Evolutionary conservation across 805 yeast genomes (phyloP).

Genomic region (Ogataea glucozyma): DNA sequence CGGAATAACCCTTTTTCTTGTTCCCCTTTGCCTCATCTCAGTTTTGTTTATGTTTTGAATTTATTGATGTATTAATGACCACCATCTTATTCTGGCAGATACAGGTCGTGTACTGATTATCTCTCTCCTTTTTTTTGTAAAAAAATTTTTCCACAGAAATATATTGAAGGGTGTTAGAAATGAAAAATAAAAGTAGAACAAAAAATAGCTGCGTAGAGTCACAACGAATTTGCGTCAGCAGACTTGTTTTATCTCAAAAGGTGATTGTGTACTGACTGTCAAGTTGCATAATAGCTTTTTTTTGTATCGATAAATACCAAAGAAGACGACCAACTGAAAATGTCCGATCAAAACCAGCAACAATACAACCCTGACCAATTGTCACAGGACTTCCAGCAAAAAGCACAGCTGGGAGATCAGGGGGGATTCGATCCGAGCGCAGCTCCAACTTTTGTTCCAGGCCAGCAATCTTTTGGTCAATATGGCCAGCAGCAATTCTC

Average conservation of each 20-base stretch:
- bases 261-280: neutral
- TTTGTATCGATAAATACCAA: no score
- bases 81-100: conserved; percentile 7
- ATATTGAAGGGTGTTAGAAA: no score
- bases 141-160: conserved; percentile 8
- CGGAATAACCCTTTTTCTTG: no score
- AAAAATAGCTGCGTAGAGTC: no score
- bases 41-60: conserved; percentile 16
- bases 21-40: conserved; percentile 2
- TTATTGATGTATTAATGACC: neutral
- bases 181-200: no score
- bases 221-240: no score
- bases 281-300: no score
- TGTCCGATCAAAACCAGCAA: conserved; percentile 35
- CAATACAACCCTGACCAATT: conserved; percentile 45
- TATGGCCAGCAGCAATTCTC: conserved; percentile 28
- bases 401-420: conserved; percentile 41
- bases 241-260: neutral
- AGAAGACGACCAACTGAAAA: conserved; percentile 8
- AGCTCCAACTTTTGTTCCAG: conserved; percentile 50
- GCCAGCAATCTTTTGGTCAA: conserved; percentile 26
- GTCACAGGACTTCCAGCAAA: conserved; percentile 45
- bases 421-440: conserved; percentile 51
- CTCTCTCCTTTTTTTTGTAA: conserved; percentile 1
- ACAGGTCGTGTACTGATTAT: neutral